Evolutionary conservation across 1,284 basidiomycete species (phyloP).

Genomic region (Stygiomarasmius scandens): DNA sequence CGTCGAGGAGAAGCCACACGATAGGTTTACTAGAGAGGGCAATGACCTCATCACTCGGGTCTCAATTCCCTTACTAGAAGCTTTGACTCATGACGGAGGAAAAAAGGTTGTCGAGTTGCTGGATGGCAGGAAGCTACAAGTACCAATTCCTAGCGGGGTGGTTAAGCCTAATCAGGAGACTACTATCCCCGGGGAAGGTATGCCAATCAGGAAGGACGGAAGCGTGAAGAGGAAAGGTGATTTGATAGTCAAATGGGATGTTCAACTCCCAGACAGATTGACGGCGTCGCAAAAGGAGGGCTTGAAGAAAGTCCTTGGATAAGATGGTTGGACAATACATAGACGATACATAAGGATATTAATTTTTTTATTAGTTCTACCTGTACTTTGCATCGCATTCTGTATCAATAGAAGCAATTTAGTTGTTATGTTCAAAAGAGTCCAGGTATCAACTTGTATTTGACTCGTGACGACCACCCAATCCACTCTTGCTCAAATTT

Average conservation of each 20-base stretch:
- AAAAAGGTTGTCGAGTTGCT: slow-evolving; percentile 67
- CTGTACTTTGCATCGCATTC: slow-evolving; percentile 3
- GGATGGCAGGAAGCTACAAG: slow-evolving; percentile 78
- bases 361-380: background rate
- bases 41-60: slow-evolving; percentile 75
- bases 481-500: too few species aligned
- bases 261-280: slow-evolving; percentile 80
- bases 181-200: slow-evolving; percentile 77
- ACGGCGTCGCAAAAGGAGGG: slow-evolving; percentile 79
- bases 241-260: slow-evolving; percentile 81
- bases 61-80: slow-evolving; percentile 81
- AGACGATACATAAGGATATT: slow-evolving; percentile 3
- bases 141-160: slow-evolving; percentile 70
- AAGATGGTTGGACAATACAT: too few species aligned
- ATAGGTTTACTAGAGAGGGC: slow-evolving; percentile 74
- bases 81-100: slow-evolving; percentile 56
- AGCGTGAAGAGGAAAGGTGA: slow-evolving; percentile 78
- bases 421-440: too few species aligned
- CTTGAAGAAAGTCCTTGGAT: slow-evolving; percentile 69
- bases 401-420: slow-evolving; percentile 3
- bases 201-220: slow-evolving; percentile 89
- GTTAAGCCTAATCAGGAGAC: slow-evolving; percentile 83
- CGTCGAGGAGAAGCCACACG: slow-evolving; percentile 89
- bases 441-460: too few species aligned
- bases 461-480: too few species aligned